Evolutionary conservation across 1,284 basidiomycete species (phyloP), one percentile per base, ranked within the genome.

Genomic region (Puccinia polysora): DNA sequence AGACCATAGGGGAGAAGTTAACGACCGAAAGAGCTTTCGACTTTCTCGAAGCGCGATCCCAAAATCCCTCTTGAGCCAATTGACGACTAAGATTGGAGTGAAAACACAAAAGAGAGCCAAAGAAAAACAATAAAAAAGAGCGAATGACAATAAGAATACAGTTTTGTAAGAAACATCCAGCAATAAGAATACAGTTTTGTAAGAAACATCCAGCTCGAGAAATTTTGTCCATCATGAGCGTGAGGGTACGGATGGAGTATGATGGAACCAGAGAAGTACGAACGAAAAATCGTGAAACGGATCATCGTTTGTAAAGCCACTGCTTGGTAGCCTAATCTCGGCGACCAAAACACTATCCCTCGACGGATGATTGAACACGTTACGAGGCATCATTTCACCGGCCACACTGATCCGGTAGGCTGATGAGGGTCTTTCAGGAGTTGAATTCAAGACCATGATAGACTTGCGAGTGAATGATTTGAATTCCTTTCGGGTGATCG

Each of bases 391-490:
- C 23, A 62, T 43, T 7, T 50, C 32, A 32, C 59, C 68, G 32
- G 68, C 43, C 2, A 30, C 49, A 20, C 45, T 47, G 23, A 71
- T 23, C 34, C 49, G 28, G 23, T 52, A 71, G 15, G 28, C 23
- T 7, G 40, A 40, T 18, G 25, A 47, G 32, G 12, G 34, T 36
- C 20, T 25, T 7, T 20, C 43, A 12, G 58, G 53, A 45, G 6
- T 52, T 1, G 68, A 53, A 25, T 71, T 71, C 8, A 71, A 38
- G 20, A 60, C 28, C 43, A 71, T 71, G 49, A 71, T 71, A 40
- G 68, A 71, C 52, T 71, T 59, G 7, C 68, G 47, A 7, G 68
- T 71, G n/a, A 71, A 71, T 14, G 68, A 62, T 43, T 71, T 62
- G 47, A 71, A 30, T 52, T 71, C 68, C 40, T 71, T 62, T 6